These are phyloP conservation scores for baker's yeast (Saccharomyces cerevisiae) DNA, from an alignment of 805 yeast species.

Conservation along the genomic window DNA sequence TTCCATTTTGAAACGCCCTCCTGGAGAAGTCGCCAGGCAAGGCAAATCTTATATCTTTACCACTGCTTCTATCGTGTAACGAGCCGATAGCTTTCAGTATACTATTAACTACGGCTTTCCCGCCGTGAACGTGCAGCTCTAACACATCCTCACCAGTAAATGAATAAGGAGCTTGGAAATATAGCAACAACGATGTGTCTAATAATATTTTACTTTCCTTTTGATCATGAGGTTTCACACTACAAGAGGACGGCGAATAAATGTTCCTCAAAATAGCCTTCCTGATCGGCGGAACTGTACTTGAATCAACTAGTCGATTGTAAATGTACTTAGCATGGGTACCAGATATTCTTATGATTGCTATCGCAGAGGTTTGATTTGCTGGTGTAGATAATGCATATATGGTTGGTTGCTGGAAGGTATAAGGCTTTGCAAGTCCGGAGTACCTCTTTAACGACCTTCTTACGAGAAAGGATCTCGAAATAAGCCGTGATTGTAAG, in stretches of 20 bases:
- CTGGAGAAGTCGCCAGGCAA: slow-evolving; percentile 88
- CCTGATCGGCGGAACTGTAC: slow-evolving; percentile 35
- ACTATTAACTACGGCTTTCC: slow-evolving; percentile 69
- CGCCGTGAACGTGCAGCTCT: slow-evolving; percentile 92
- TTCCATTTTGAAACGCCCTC: slow-evolving; percentile 78
- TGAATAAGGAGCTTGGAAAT: slow-evolving; percentile 64
- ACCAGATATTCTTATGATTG: slow-evolving; percentile 78
- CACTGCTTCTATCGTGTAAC: slow-evolving; percentile 38
- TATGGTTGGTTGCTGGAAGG: slow-evolving; percentile 51
- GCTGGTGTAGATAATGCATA: slow-evolving; percentile 85
- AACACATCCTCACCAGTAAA: slow-evolving; percentile 89
- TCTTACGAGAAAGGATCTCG: background rate
- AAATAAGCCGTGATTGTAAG: background rate
- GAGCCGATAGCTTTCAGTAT: slow-evolving; percentile 54
- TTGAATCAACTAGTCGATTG: slow-evolving; percentile 37
- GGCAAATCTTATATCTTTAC: slow-evolving; percentile 60
- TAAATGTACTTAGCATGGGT: slow-evolving; percentile 44
- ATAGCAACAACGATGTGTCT: slow-evolving; percentile 70
- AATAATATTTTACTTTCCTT: slow-evolving; percentile 33
- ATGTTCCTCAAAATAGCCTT: slow-evolving; percentile 52
- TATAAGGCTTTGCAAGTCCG: background rate
- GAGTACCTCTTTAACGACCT: background rate
- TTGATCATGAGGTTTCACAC: background rate
- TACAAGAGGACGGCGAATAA: slow-evolving; percentile 32
- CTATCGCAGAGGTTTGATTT: slow-evolving; percentile 70